Evolutionary conservation across 148 eudicot species (phyloP).

Genomic region (Chenopodium quinoa): DNA sequence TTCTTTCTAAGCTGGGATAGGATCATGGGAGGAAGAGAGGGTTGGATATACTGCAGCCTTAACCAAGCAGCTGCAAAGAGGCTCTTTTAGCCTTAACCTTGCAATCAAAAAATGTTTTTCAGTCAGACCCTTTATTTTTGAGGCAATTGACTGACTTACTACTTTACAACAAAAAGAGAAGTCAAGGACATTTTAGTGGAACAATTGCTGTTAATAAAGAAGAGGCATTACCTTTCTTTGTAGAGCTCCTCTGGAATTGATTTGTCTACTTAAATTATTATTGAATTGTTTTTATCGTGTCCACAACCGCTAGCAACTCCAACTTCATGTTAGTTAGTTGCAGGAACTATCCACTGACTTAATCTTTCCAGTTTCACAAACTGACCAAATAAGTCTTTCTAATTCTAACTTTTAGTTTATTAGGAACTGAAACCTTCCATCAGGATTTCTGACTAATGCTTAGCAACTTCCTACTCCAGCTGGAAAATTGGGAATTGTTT

Average conservation of each 20-base stretch:
- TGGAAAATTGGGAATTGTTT: not conserved
- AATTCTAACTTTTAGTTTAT: no score
- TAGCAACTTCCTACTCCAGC: not conserved
- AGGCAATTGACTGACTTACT: not conserved
- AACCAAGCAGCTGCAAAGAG: not conserved
- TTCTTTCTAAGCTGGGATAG: no score
- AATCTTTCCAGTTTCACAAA: not conserved
- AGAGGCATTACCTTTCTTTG: not conserved
- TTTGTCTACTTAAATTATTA: not conserved
- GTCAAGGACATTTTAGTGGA: not conserved
- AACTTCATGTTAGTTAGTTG: not conserved
- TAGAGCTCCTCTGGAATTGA: not conserved
- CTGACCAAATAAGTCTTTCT: not conserved
- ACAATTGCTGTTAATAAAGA: not conserved
- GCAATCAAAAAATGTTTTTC: not conserved
- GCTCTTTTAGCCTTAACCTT: not conserved
- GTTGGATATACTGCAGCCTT: not conserved
- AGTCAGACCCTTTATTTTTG: not conserved
- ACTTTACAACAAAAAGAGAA: not conserved
- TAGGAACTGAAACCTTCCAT: not conserved
- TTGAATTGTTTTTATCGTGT: not conserved
- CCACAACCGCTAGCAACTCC: not conserved
- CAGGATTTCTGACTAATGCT: not conserved
- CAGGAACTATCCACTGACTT: not conserved
- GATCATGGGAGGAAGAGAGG: not conserved